A percentile compares a stretch with the other conserved stretches of the same genome.
Conservation (phyloP, 306 rosid species). For the Quercus variabilis region DNA sequence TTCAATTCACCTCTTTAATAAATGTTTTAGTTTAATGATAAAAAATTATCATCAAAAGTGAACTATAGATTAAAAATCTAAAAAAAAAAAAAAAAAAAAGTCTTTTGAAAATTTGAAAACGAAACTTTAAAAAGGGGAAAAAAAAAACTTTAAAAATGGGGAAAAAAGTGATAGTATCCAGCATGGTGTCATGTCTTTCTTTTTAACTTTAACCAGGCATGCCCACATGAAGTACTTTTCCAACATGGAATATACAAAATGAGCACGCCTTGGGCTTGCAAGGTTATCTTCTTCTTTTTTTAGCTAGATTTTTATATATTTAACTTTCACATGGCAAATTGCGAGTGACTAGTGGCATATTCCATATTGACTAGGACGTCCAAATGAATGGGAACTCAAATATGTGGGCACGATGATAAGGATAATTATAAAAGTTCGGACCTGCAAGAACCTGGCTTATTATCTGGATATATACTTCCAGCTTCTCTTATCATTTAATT, state of each 20-base stretch:
- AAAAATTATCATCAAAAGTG: accelerated
- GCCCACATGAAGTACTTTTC: no score
- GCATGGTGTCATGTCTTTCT: background rate
- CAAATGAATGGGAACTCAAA: conserved; percentile 7
- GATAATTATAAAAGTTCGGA: background rate
- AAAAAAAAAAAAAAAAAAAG: no score
- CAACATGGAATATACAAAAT: no score
- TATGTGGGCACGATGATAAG: background rate
- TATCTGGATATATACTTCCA: background rate
- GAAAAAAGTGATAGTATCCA: background rate
- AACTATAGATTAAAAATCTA: no score
- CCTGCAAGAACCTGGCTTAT: background rate
- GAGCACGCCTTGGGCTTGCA: background rate
- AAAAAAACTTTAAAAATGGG: no score
- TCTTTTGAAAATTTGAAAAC: no score
- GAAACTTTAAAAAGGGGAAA: no score
- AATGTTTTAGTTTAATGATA: accelerated
- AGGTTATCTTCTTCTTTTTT: background rate
- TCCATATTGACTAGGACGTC: background rate
- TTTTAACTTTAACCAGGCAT: no score
- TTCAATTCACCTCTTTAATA: no score
- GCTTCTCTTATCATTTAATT: background rate
- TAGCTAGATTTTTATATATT: background rate
- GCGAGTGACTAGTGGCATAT: background rate
- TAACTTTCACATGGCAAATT: background rate